Evolutionary conservation across 1,284 basidiomycete species (phyloP), one percentile per base, ranked within the genome.

Genomic region (Heterobasidion parviporum): DNA sequence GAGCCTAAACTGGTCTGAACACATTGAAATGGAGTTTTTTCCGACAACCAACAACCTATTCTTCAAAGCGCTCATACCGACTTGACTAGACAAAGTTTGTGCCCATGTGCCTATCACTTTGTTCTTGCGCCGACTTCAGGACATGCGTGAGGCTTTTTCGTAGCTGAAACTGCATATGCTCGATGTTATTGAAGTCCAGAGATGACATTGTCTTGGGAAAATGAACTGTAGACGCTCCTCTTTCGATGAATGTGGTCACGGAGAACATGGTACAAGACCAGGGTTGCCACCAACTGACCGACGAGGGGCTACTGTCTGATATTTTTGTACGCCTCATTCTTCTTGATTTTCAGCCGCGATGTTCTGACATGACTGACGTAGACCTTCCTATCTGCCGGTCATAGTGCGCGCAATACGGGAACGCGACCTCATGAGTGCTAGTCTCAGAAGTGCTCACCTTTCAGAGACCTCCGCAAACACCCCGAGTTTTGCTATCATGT

Each of bases 381-480:
- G 45, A 26, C 41, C 10, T 47, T 47, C 57, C 63, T 77, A 20
- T 60, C 77, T 41, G 77, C 71, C 56, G 74, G 69, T 16, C 72
- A 71, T 63, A 72, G 71, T 72, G 57, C 9, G 61, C n/a, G 50
- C 47, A 14, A 16, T 16, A 44, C 41, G 12, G 14, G 16, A 14
- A 16, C 41, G 1, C 14, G 14, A 18, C 52, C n/a, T 15, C 16
- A 9, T 10, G 47, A n/a, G 20, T 32, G 47, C 12, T 26, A 49
- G 26, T 26, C 26, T 26, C 26, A 26, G 4, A 26, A 26, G 26
- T 26, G 26, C 26, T 26, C 4, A 26, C 26, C 26, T 26, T 26
- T 26, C 47, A 78, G 75, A 78, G 64, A 79, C 76, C 0, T 72
- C 72, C 0, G 67, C 77, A 6, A 75, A 79, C 58, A 67, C 75